phyloP scores from a whole-genome alignment of 768 basidiomycete genomes.

The Megacollybia marginata region DNA sequence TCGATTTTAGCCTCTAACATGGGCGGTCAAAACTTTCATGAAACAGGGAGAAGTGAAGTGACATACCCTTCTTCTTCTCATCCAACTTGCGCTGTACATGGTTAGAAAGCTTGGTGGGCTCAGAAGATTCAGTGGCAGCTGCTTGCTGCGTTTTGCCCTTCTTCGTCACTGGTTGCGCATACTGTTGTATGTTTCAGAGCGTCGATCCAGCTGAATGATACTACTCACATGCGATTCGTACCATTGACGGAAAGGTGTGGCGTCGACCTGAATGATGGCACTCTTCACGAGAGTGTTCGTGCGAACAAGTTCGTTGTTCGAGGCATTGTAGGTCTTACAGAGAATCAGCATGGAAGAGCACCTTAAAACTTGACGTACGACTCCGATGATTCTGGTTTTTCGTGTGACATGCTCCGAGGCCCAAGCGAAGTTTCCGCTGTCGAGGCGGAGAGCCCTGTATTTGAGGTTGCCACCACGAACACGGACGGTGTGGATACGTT shows the following conservation, averaged over 20 bases:
- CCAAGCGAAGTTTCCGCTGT: constrained; percentile 98
- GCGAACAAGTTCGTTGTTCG: constrained; percentile 99
- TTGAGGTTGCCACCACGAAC: constrained; percentile 95
- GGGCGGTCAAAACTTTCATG: background rate
- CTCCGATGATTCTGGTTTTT: constrained; percentile 95
- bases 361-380: constrained; percentile 50
- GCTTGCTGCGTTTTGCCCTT: constrained; percentile 59
- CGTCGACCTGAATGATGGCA: constrained; percentile 95
- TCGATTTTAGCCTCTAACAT: constrained; percentile 83
- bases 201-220: background rate
- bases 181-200: constrained; percentile 37
- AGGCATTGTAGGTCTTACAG: constrained; percentile 89
- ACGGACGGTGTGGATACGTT: constrained; percentile 93
- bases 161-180: constrained; percentile 92
- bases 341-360: background rate
- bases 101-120: constrained; percentile 78
- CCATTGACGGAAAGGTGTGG: constrained; percentile 99
- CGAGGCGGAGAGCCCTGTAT: constrained; percentile 93
- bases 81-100: constrained; percentile 84
- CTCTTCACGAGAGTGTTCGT: constrained; percentile 99
- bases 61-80: constrained; percentile 83
- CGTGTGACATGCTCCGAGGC: constrained; percentile 88
- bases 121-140: constrained; percentile 29
- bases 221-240: constrained; percentile 89
- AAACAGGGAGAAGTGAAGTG: background rate